Evolutionary conservation across 805 yeast species (phyloP), one percentile per base, ranked within the genome.

Genomic region (Kluyveromyces siamensis): DNA sequence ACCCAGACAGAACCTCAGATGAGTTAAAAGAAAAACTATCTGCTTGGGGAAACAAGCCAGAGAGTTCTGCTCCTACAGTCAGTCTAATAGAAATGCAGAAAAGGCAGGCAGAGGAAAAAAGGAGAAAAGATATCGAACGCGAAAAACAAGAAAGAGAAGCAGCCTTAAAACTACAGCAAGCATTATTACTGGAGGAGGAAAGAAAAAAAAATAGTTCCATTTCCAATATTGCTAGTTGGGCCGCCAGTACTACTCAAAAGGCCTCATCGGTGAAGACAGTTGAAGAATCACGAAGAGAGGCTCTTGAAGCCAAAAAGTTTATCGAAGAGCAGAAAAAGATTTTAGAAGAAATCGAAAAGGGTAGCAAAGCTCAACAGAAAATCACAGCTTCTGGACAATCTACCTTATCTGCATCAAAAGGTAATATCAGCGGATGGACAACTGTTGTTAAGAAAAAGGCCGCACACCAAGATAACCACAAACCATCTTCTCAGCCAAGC

Each of bases 281-380:
- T 27, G 52, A 49, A 37, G 49, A 49, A 27, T 36, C 46, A 35
- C 47, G 46, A 40, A 46, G 46, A 36, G 49, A 49, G 38, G 59
- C 57, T 18, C 50, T 61, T 17, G 59, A 56, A 30, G 56, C 60
- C 45, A 53, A 62, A 35, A 53, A 49, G 36, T 62, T 62, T 47
- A 54, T 65, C 40, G 58, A 61, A 40, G 68, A 65, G 50, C 69
- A 65, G 49, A 57, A 55, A 39, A 59, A 55, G 35, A 41, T 65
- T 5, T 63, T 67, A 66, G 65, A 80, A 52, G 84, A 80, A 47
- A 73, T 78, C 49, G 95, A 86, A 63, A 80, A 81, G 60, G 67
- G 66, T 30, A 37, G n/a, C 13, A 37, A 17, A 11, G 83, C 86
- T 44, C 76, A 77, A 81, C 85, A 88, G 55, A 83, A 73, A 63